A percentile compares a stretch with the other conserved stretches of the same genome.
These are phyloP conservation scores for Daldinia bambusicola DNA, from an alignment of 495 filamentous ascomycete genomes.

Conservation along the genomic window DNA sequence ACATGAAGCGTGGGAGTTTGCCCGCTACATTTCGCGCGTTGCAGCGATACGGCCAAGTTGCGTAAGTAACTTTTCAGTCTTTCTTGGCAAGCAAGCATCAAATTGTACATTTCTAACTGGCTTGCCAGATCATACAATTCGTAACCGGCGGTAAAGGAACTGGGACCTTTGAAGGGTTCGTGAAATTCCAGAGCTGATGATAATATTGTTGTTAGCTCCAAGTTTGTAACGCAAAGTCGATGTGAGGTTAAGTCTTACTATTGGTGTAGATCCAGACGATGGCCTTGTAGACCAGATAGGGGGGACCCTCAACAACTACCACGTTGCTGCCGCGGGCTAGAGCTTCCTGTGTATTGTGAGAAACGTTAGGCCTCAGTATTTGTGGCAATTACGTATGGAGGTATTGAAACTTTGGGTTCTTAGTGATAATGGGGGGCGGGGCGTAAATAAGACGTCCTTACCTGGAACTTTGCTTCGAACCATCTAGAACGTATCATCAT, in stretches of 20 bases:
- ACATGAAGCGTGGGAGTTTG: background rate
- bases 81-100: background rate
- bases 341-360: background rate
- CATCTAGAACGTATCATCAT: background rate
- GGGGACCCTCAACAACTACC: background rate
- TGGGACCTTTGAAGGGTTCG: background rate
- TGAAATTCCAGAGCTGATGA: background rate
- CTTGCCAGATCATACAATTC: background rate
- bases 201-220: background rate
- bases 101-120: no score
- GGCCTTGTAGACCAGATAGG: background rate
- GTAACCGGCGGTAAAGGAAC: background rate
- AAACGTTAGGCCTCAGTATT: background rate
- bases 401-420: no score
- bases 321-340: background rate
- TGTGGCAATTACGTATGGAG: background rate
- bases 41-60: background rate
- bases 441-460: background rate
- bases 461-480: background rate
- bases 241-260: background rate
- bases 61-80: background rate
- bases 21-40: background rate
- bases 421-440: no score
- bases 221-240: background rate
- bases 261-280: constrained; percentile 4